Evolutionary conservation across 352 stramenopile species (phyloP).

Genomic region (Globisporangium yorkense): DNA sequence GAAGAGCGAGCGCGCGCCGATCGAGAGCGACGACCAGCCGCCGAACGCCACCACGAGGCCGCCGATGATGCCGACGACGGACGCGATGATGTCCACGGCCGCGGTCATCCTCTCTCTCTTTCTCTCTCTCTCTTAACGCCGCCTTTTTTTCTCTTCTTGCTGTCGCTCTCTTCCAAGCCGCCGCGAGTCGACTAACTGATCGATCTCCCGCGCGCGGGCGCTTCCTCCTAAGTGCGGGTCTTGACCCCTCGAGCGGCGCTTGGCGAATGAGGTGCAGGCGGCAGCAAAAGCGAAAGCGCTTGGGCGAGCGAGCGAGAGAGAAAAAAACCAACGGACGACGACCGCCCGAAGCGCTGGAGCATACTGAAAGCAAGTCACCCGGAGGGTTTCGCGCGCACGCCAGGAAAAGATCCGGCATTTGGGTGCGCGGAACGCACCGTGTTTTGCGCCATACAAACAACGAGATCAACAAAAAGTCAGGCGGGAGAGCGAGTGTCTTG

Average conservation of each 20-base stretch:
- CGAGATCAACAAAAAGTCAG: too few relatives aligned
- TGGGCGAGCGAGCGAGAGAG: neutral
- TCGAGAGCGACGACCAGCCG: constrained; percentile 80
- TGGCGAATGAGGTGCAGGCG: neutral
- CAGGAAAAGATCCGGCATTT: constrained; percentile 2
- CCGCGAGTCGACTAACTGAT: neutral
- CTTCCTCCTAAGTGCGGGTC: neutral
- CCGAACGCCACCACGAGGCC: constrained; percentile 81
- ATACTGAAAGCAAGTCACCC: neutral
- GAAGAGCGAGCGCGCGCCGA: constrained; percentile 81
- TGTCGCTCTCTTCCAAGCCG: neutral
- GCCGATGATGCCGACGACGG: constrained; percentile 71
- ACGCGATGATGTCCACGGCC: constrained; percentile 59
- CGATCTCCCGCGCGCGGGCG: neutral
- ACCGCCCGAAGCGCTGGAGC: neutral
- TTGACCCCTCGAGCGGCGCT: constrained; percentile 2
- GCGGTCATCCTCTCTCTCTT: constrained; percentile 13
- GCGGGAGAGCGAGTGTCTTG: too few relatives aligned
- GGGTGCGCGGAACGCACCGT: neutral
- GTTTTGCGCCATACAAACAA: too few relatives aligned
- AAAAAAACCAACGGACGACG: constrained; percentile 1
- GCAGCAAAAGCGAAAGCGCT: neutral
- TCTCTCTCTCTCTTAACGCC: neutral
- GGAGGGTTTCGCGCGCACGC: neutral
- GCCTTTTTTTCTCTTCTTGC: neutral